Conservation (phyloP, 805 yeast species). For the Spathaspora boniae region DNA sequence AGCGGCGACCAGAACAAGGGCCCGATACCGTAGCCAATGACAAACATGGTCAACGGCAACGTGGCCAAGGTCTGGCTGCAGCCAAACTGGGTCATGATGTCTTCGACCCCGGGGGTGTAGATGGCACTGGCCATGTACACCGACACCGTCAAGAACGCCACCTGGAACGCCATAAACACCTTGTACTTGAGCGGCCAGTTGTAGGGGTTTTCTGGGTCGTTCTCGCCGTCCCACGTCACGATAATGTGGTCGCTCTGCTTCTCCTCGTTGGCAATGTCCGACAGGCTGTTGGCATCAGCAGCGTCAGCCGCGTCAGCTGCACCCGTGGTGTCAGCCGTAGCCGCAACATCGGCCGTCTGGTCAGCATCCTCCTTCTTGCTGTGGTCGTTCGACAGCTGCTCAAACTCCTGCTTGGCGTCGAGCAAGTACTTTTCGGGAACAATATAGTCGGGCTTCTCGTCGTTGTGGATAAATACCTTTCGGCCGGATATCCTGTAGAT, state of each 20-base stretch:
- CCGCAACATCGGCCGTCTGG: no score
- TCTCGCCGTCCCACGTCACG: slow-evolving; percentile 35
- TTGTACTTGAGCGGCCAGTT: slow-evolving; percentile 51
- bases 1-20: slow-evolving; percentile 58
- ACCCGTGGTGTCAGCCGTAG: no score
- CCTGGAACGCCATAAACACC: slow-evolving; percentile 31
- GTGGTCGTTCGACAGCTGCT: no score
- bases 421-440: slow-evolving; percentile 22
- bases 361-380: no score
- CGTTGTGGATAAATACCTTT: slow-evolving; percentile 18
- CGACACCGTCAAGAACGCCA: slow-evolving; percentile 45
- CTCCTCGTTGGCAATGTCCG: no score
- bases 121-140: slow-evolving; percentile 58
- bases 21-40: slow-evolving; percentile 60
- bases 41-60: slow-evolving; percentile 52
- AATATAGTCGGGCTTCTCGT: slow-evolving; percentile 23
- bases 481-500: slow-evolving; percentile 23
- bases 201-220: slow-evolving; percentile 54
- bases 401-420: neutral
- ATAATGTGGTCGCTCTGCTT: slow-evolving; percentile 8
- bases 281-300: no score
- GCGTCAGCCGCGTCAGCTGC: no score
- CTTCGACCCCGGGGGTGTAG: slow-evolving; percentile 48
- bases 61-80: slow-evolving; percentile 43
- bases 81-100: slow-evolving; percentile 44